These are phyloP conservation scores for Cladosporium sp. DNA, from an alignment of 2,329 filamentous ascomycete genomes.

Conservation along the genomic window DNA sequence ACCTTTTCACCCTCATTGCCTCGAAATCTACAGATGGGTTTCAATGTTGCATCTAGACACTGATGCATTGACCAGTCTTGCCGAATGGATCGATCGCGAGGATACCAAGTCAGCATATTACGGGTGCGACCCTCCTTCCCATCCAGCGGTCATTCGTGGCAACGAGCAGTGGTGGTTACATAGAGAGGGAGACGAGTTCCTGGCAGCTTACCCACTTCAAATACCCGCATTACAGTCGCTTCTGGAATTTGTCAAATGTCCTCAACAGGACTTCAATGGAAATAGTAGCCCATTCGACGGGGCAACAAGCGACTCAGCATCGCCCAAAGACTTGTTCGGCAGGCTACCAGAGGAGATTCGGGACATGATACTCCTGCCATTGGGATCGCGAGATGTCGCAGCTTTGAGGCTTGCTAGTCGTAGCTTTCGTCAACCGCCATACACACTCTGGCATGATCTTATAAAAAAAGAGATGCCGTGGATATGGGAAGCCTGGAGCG, in stretches of 20 bases:
- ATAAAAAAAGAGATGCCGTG: constrained; percentile 17
- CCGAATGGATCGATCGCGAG: constrained; percentile 5
- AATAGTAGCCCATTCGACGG: background rate
- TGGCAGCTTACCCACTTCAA: background rate
- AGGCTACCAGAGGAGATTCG: background rate
- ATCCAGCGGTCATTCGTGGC: background rate
- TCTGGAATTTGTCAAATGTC: background rate
- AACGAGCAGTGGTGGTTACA: constrained; percentile 11
- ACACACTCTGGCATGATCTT: constrained; percentile 14
- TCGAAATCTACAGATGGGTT: constrained; percentile 15
- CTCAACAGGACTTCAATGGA: background rate
- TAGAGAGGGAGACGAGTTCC: background rate
- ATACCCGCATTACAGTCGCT: background rate
- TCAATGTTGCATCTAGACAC: background rate
- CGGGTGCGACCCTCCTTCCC: background rate
- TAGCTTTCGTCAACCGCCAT: constrained; percentile 16
- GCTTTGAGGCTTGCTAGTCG: constrained; percentile 13
- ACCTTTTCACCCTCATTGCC: constrained; percentile 18
- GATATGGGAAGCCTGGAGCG: constrained; percentile 19
- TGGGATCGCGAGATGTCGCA: constrained; percentile 11
- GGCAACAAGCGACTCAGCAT: too few species aligned
- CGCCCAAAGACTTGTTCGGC: background rate
- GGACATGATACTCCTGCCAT: constrained; percentile 1
- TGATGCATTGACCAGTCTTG: constrained; percentile 6
- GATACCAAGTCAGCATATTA: background rate